A percentile compares a stretch with the other conserved stretches of the same genome.
These are phyloP conservation scores for Alternaria gansuensis DNA, from an alignment of 2,329 filamentous ascomycete genomes.

Conservation along the genomic window DNA sequence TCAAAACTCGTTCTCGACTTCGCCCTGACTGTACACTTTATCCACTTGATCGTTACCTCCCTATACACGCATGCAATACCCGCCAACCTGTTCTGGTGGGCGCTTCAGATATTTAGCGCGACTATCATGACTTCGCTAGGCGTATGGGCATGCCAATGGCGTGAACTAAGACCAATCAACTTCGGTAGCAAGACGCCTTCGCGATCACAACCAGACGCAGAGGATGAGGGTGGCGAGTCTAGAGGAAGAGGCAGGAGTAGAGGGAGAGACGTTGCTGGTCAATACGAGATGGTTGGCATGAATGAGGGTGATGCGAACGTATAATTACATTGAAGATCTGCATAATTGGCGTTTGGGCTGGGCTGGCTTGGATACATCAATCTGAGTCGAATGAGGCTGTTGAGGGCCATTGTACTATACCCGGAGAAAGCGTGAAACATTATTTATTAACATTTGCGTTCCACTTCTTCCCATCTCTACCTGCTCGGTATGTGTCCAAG, in stretches of 20 bases:
- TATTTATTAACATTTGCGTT: conserved; percentile 5
- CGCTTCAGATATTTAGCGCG: conserved; percentile 68
- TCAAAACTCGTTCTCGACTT: conserved; percentile 97
- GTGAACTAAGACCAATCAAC: conserved; percentile 86
- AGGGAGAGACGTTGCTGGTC: conserved; percentile 57
- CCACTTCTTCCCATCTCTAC: background rate
- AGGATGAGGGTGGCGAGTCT: conserved; percentile 52
- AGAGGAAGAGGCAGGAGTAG: conserved; percentile 53
- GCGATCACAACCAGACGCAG: conserved; percentile 35
- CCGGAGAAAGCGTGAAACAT: conserved; percentile 18
- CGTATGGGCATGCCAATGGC: conserved; percentile 90
- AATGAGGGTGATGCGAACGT: conserved; percentile 49
- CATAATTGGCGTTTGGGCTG: conserved; percentile 44
- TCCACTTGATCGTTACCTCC: conserved; percentile 80
- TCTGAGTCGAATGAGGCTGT: conserved; percentile 9
- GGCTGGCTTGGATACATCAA: conserved; percentile 21
- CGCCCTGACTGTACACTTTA: conserved; percentile 83
- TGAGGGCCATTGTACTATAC: conserved; percentile 28
- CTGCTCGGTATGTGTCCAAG: conserved; percentile 19
- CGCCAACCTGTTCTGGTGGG: conserved; percentile 87
- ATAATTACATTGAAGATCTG: conserved; percentile 35
- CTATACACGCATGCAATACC: conserved; percentile 82
- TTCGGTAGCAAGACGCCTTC: conserved; percentile 71
- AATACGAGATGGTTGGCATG: conserved; percentile 61
- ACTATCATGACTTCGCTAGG: conserved; percentile 74